phyloP scores from a whole-genome alignment of 2,329 filamentous ascomycete genomes.

The Ascochyta fabae region DNA sequence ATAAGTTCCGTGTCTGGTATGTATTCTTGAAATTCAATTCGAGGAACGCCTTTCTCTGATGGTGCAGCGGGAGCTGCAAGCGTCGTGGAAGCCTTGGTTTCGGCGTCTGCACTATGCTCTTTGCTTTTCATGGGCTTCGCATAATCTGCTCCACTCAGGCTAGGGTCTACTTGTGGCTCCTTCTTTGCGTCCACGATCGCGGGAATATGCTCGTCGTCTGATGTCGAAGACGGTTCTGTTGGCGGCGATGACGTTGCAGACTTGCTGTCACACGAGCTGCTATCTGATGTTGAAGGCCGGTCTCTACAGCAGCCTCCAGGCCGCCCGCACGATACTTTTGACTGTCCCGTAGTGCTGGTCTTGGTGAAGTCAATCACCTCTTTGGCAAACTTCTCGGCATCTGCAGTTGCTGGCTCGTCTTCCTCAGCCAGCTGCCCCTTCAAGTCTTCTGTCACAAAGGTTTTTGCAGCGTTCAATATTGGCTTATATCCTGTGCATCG shows the following conservation, averaged over 20 bases:
- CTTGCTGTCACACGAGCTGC: conserved; percentile 36
- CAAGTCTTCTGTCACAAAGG: conserved; percentile 68
- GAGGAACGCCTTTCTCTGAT: conserved; percentile 62
- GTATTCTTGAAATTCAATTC: conserved; percentile 84
- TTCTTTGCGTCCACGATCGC: conserved; percentile 32
- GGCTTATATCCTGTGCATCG: conserved; percentile 93
- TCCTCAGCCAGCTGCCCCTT: conserved; percentile 58
- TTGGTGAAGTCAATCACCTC: conserved; percentile 32
- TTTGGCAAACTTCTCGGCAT: conserved; percentile 32
- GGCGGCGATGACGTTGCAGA: conserved; percentile 37
- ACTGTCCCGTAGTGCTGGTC: conserved; percentile 31
- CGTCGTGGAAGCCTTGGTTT: conserved; percentile 60
- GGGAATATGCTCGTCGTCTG: conserved; percentile 39
- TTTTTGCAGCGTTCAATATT: conserved; percentile 90
- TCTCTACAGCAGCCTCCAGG: conserved; percentile 50
- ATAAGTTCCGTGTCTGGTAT: conserved; percentile 90
- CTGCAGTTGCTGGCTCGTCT: conserved; percentile 57
- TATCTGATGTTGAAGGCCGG: conserved; percentile 30
- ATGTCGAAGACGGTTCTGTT: conserved; percentile 35
- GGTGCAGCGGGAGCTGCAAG: conserved; percentile 52
- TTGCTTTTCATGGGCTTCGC: conserved; percentile 47
- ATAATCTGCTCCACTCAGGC: conserved; percentile 41
- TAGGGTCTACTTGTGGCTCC: conserved; percentile 27
- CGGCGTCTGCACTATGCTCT: conserved; percentile 28
- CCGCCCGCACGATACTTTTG: conserved; percentile 44